A percentile compares a stretch with the other conserved stretches of the same genome.
Conservation (phyloP, 1,284 basidiomycete genomes). For the Trichosporon coremiiforme region DNA sequence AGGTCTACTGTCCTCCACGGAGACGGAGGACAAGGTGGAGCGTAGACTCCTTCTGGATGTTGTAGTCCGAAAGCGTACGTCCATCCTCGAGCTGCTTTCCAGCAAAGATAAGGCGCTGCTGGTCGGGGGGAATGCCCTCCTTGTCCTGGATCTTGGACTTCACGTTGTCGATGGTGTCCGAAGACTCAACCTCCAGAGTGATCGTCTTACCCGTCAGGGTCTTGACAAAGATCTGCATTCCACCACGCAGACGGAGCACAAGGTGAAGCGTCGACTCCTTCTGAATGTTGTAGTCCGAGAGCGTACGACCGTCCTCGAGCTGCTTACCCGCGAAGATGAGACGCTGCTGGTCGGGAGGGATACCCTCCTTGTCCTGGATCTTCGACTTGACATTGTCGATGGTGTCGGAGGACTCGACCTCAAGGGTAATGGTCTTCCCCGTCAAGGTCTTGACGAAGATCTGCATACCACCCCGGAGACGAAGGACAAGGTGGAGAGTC, state of each 20-base stretch:
- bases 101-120: constrained; percentile 90
- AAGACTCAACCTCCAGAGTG: constrained; percentile 63
- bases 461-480: constrained; percentile 75
- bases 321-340: constrained; percentile 99
- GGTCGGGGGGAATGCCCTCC: constrained; percentile 82
- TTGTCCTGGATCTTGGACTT: constrained; percentile 64
- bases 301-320: constrained; percentile 88
- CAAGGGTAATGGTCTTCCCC: constrained; percentile 98
- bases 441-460: constrained; percentile 94
- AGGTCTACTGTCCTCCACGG: constrained; percentile 62
- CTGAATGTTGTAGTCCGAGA: constrained; percentile 91
- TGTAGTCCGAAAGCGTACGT: constrained; percentile 90
- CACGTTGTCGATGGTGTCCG: constrained; percentile 66
- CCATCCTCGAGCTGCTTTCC: constrained; percentile 97
- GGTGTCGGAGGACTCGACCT: constrained; percentile 87
- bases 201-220: constrained; percentile 63
- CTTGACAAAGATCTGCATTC: constrained; percentile 76
- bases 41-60: constrained; percentile 54
- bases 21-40: constrained; percentile 61
- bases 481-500: constrained; percentile 92
- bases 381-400: constrained; percentile 98
- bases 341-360: constrained; percentile 81
- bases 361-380: constrained; percentile 96
- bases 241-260: constrained; percentile 81
- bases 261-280: constrained; percentile 95